Base-by-base conservation (phyloP, 2,329 filamentous ascomycete species). In the Acephala macrosclerotiorum region DNA sequence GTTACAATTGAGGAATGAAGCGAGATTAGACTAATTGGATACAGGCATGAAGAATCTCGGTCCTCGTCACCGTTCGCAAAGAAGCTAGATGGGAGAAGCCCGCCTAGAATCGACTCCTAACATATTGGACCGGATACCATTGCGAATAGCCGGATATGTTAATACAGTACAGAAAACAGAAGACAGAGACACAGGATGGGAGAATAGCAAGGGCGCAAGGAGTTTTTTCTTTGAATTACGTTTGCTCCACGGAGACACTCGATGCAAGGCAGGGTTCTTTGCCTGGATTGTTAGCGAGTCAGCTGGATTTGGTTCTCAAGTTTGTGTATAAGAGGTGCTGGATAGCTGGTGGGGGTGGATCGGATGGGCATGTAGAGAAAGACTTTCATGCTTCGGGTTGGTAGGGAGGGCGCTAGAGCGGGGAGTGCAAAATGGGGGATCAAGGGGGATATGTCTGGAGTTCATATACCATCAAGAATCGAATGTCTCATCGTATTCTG, bases 101-200 rank as follows among this genome's bases (percentile, higher is more conserved):
- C 72, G 26, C 72, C 72, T 18, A 62, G 72, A 65, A 73, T 73
- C 65, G 71, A 71, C 53, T 72, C 70, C 22, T 72, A 58, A 68
- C 40, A 35, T 59, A 22, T 18, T 20, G 22, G 6, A 53, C 25
- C 8, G 7, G 14, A 33, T 12, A 33, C 14, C 12, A 3, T 53
- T 53, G 33, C 25, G 2, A 6, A 33, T 7, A 53, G 7, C 14
- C 16, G 49, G 25, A 53, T 12, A 29, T 29, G 5, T 53, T 11
- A 25, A 25, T 11, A 49, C 45, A 22, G n/a, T 49, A 49, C 49
- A 53, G 5, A 12, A 42, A 3, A 53, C n/a, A 53, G 12, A 53
- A 26, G 18, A 29, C 18, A 18, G 5, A 29, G 22, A 53, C 22
- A 14, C 25, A 33, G 49, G 33, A 53, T 6, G 22, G 20, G 20